Percentiles rank a stretch among this genome's conserved stretches.
These are phyloP conservation scores for Eimeria brunetti DNA, from an alignment of 169 alveolate genomes.

Conservation along the genomic window DNA sequence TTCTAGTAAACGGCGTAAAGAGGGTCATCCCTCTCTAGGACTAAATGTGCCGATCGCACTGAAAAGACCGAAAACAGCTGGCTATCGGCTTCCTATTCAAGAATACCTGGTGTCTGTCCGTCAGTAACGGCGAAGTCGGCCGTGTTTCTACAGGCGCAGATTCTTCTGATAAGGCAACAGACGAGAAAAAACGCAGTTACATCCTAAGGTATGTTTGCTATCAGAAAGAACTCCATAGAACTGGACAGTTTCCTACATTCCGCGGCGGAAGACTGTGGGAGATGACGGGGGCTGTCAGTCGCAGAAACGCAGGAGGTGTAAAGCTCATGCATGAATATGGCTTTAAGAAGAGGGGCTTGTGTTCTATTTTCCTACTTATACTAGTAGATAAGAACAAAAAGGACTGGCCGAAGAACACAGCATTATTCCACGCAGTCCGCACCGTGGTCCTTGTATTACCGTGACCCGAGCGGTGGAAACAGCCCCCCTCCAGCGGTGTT, in stretches of 20 bases:
- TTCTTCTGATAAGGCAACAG: neutral
- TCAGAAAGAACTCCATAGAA: neutral
- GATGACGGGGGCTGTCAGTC: slow-evolving; percentile 62
- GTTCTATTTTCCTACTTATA: neutral
- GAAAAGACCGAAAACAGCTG: slow-evolving; percentile 11
- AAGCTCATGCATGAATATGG: neutral
- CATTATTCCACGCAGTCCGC: slow-evolving; percentile 5
- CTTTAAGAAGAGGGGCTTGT: neutral
- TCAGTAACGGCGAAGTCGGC: slow-evolving; percentile 9
- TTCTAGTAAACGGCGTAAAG: neutral
- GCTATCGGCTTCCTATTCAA: slow-evolving; percentile 27
- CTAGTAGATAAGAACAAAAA: neutral
- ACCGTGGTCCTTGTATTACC: neutral
- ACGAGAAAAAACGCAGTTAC: slow-evolving; percentile 9
- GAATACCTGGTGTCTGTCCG: slow-evolving; percentile 31
- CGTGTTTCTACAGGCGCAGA: neutral
- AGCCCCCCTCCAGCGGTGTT: too few relatives aligned
- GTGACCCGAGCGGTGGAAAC: too few relatives aligned
- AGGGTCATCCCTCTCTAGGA: slow-evolving; percentile 59
- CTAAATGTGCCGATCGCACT: neutral
- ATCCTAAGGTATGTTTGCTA: neutral
- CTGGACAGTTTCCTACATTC: neutral
- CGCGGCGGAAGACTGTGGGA: neutral
- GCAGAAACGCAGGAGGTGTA: neutral
- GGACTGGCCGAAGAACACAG: neutral